These are phyloP conservation scores for Phyllosticta capitalensis DNA, from an alignment of 2,329 filamentous ascomycete species.

Conservation along the genomic window DNA sequence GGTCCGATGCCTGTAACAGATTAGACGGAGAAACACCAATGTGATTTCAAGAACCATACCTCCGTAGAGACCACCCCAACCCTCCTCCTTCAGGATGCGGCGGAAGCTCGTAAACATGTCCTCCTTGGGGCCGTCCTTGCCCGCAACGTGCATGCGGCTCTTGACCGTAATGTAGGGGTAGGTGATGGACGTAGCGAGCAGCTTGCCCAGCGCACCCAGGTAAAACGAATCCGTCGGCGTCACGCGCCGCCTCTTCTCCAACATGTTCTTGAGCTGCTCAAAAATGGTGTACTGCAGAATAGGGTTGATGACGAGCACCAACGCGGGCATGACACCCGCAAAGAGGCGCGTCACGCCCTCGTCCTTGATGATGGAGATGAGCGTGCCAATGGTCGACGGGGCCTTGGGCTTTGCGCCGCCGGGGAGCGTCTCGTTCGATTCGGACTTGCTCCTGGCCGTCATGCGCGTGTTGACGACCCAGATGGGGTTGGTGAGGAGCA, in stretches of 20 bases:
- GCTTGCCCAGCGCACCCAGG: slow-evolving; percentile 84
- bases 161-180: slow-evolving; percentile 99
- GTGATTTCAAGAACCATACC: slow-evolving; percentile 44
- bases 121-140: slow-evolving; percentile 64
- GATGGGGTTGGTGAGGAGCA: slow-evolving; percentile 95
- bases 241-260: slow-evolving; percentile 69
- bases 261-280: slow-evolving; percentile 87
- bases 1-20: slow-evolving; percentile 67
- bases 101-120: slow-evolving; percentile 69
- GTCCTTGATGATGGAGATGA: slow-evolving; percentile 68
- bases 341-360: slow-evolving; percentile 84
- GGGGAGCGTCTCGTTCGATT: slow-evolving; percentile 32
- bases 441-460: slow-evolving; percentile 69
- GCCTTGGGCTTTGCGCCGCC: slow-evolving; percentile 40
- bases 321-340: slow-evolving; percentile 80
- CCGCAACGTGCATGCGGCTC: slow-evolving; percentile 91
- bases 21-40: slow-evolving; percentile 16
- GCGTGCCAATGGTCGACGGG: slow-evolving; percentile 69
- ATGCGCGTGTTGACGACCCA: slow-evolving; percentile 99
- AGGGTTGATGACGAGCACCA: slow-evolving; percentile 94
- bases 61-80: slow-evolving; percentile 86
- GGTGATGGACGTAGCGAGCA: slow-evolving; percentile 85
- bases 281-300: slow-evolving; percentile 98
- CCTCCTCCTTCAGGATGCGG: slow-evolving; percentile 77
- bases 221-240: slow-evolving; percentile 84